Base-by-base conservation (phyloP, 441 rosid genomes). In the Pelargonium australe region DNA sequence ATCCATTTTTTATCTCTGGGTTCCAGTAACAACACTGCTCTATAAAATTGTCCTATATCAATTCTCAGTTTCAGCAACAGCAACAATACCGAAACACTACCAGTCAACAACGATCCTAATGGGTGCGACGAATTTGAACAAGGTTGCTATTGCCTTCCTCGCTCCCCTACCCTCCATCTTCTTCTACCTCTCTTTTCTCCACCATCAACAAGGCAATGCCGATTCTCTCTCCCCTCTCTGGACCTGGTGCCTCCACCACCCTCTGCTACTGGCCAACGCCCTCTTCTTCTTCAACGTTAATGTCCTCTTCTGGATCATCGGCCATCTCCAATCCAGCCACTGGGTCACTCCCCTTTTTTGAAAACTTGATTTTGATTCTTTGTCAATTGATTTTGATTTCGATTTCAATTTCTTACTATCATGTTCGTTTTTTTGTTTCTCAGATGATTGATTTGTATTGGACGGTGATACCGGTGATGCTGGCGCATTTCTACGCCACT, bases 361-460 rank as follows among this genome's bases (percentile, higher is more conserved):
- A 51, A 23, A 5, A 28, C 40, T 70, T 53, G 68, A 14, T 63
- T 40, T 37, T 17, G 60, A 0, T 41, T 12, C 66, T 12, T 6
- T 4, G 8, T 67, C 37, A 16, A 13, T 14, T 66, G 53, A 40
- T 20, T 68, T 41, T 69, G 23, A 20, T 20, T 20, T 20, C 1
- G 23, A 20, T 20, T 20, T 20, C 1, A 1, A 20, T 20, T 69
- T 57, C 19, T 23, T 66, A 53, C 11, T 34, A 6, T 55, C 45
- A 58, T 17, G 14, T 40, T 34, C 34, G 19, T 64, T 45, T 51
- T 49, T 51, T 13, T 17, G 5, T 43, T 31, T 68, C 37, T 40
- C 80, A 91, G 97, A 91, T 91, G 96, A 95, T 95, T 61, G 96
- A 89, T 81, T 77, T 87, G 81, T 95, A 90, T 65, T 91, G 99